Base-by-base conservation (phyloP, 2,329 filamentous ascomycete genomes). In the Hymenoscyphus fructigenus region DNA sequence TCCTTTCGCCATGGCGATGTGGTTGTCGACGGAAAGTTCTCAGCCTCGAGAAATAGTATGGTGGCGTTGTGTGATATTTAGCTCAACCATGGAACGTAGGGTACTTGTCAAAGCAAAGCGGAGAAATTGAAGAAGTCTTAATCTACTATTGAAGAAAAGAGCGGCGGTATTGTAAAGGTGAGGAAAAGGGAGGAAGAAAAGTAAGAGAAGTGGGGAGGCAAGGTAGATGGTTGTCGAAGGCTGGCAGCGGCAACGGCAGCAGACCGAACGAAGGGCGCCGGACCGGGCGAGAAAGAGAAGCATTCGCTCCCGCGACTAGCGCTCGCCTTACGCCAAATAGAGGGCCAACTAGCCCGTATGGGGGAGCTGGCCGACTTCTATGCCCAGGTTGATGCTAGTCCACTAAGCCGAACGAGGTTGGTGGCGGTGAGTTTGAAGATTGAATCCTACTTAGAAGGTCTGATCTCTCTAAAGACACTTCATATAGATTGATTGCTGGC, bases 1-100 rank as follows among this genome's bases (percentile, higher is more conserved):
- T 71, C 69, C 69, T 63, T 71, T 69, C 61, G 62, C 60, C 68
- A 71, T 73, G 53, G 17, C 68, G 64, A 26, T 32, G 44, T 9
- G 10, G 2, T 12, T 36, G 60, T 38, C 55, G 67, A 14, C 63
- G 63, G 29, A 64, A 53, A 61, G 61, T 67, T 66, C 32, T 68
- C 63, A 61, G 65, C 56, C 55, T 60, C 57, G n/a, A 66, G 26
- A 61, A 56, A 15, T 28, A 9, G 2, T 57, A 38, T 55, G n/a
- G 5, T 41, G 23, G 32, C 12, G 38, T 50, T 50, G 38, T 23
- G 26, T 14, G n/a, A 23, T 50, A 14, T 23, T 50, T 20, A 20
- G 44, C 9, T 12, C 3, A 20, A 50, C 20, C 44, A 50, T 12
- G 20, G 44, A 26, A 50, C 44, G 44, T 23, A 20, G 44, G 44